Evolutionary conservation across 2,329 filamentous ascomycete genomes (phyloP).

Genomic region (Domatiomyces globalis): DNA sequence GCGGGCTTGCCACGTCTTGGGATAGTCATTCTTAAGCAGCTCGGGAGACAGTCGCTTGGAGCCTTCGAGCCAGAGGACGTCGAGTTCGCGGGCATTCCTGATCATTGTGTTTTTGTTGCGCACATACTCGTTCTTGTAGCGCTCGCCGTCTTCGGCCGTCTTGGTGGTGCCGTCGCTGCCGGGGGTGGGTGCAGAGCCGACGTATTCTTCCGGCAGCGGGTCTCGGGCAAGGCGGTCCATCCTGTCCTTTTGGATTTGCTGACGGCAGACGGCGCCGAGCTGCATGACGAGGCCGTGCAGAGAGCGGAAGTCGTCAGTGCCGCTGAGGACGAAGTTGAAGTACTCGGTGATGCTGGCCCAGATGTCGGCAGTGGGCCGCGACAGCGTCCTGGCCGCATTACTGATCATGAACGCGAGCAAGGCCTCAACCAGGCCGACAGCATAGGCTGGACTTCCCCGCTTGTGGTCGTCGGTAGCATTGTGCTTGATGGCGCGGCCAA

Average conservation of each 20-base stretch:
- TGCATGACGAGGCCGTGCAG: slow-evolving; percentile 32
- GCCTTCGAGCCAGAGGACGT: slow-evolving; percentile 31
- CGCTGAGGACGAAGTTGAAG: slow-evolving; percentile 31
- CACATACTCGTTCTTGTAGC: slow-evolving; percentile 27
- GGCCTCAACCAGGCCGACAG: slow-evolving; percentile 25
- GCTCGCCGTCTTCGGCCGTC: slow-evolving; percentile 20
- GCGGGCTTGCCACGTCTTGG: slow-evolving; percentile 30
- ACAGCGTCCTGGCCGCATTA: slow-evolving; percentile 30
- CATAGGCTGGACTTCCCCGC: slow-evolving; percentile 13
- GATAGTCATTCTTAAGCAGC: slow-evolving; percentile 28
- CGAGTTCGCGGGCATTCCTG: slow-evolving; percentile 29
- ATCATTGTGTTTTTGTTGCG: slow-evolving; percentile 29
- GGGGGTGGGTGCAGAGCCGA: slow-evolving; percentile 27
- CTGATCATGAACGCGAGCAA: slow-evolving; percentile 36
- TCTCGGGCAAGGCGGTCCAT: slow-evolving; percentile 31
- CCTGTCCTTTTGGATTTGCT: slow-evolving; percentile 32
- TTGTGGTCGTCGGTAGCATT: slow-evolving; percentile 24
- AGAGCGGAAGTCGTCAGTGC: slow-evolving; percentile 26
- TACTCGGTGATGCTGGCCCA: slow-evolving; percentile 37
- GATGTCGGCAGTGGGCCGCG: slow-evolving; percentile 24
- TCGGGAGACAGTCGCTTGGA: slow-evolving; percentile 28
- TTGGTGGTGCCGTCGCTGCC: slow-evolving; percentile 29
- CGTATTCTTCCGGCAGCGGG: slow-evolving; percentile 27
- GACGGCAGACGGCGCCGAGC: slow-evolving; percentile 34
- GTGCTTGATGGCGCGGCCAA: slow-evolving; percentile 35